phyloP scores from a whole-genome alignment of 148 eudicot genomes.

The Fallopia convolvulus region DNA sequence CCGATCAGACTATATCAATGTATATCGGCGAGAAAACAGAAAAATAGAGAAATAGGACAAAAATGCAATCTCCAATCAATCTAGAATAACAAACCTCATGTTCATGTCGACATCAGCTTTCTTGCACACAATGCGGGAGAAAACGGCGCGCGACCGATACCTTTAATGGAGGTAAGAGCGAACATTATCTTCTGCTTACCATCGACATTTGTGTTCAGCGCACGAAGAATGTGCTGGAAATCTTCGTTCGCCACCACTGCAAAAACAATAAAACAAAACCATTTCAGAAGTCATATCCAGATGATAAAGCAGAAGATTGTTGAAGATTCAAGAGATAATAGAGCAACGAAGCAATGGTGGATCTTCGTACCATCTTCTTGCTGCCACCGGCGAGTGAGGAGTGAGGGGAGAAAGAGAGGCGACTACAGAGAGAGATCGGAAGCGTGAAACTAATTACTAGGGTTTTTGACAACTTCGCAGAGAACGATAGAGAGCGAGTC shows the following conservation, averaged over 20 bases:
- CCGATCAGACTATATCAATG: background rate
- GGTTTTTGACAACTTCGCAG: background rate
- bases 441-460: background rate
- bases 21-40: background rate
- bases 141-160: constrained; percentile 93
- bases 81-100: constrained; percentile 41
- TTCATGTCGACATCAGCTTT: constrained; percentile 87
- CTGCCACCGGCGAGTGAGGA: background rate
- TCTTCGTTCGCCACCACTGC: constrained; percentile 61
- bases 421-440: background rate
- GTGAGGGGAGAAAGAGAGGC: background rate
- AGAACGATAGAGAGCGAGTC: too few relatives aligned
- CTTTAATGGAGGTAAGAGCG: constrained; percentile 80
- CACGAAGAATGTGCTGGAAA: constrained; percentile 77
- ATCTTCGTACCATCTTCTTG: background rate
- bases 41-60: background rate
- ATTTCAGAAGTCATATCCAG: background rate
- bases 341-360: background rate
- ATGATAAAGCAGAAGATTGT: background rate
- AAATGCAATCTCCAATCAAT: background rate
- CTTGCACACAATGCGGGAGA: constrained; percentile 75
- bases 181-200: constrained; percentile 90
- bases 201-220: constrained; percentile 79
- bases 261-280: background rate
- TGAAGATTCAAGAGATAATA: background rate